Conservation (phyloP, 116 monocot species). For the Trichopus zeylanicus region DNA sequence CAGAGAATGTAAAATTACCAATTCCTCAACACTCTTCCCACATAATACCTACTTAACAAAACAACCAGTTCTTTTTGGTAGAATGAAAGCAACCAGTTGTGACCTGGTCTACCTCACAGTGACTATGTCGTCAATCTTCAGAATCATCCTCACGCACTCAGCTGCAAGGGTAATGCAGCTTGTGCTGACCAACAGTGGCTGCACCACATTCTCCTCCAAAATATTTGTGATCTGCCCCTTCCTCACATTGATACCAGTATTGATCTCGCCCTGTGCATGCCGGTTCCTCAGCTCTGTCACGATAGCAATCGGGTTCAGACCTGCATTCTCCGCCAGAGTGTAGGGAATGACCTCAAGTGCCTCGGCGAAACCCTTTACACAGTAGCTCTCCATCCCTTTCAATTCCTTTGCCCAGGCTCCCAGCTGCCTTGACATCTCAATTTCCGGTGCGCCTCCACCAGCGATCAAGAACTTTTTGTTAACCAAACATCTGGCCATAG, state of each 20-base stretch:
- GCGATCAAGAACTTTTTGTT: constrained; percentile 90
- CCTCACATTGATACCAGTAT: constrained; percentile 92
- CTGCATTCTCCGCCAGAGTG: constrained; percentile 95
- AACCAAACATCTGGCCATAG: constrained; percentile 62
- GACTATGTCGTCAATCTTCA: constrained; percentile 98
- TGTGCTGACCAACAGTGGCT: constrained; percentile 89
- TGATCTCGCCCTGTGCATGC: constrained; percentile 80
- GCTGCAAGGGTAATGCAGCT: constrained; percentile 72
- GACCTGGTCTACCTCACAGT: constrained; percentile 86
- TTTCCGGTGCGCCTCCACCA: constrained; percentile 96
- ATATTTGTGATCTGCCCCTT: constrained; percentile 95
- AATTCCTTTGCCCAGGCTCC: constrained; percentile 86
- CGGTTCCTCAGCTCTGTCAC: constrained; percentile 93
- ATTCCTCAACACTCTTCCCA: no score
- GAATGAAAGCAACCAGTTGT: no score
- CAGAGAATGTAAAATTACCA: no score
- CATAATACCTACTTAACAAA: no score
- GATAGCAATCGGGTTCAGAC: constrained; percentile 79
- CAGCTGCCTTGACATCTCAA: constrained; percentile 89
- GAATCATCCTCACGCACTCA: constrained; percentile 95
- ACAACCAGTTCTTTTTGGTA: no score
- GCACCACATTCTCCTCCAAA: constrained; percentile 97
- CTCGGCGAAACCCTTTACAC: constrained; percentile 89
- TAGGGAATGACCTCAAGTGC: constrained; percentile 93
- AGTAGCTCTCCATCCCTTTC: constrained; percentile 92